Percentiles rank a stretch among this genome's conserved stretches.
phyloP scores from a whole-genome alignment of 345 rosid species.

The Mallotus nudiflorus region DNA sequence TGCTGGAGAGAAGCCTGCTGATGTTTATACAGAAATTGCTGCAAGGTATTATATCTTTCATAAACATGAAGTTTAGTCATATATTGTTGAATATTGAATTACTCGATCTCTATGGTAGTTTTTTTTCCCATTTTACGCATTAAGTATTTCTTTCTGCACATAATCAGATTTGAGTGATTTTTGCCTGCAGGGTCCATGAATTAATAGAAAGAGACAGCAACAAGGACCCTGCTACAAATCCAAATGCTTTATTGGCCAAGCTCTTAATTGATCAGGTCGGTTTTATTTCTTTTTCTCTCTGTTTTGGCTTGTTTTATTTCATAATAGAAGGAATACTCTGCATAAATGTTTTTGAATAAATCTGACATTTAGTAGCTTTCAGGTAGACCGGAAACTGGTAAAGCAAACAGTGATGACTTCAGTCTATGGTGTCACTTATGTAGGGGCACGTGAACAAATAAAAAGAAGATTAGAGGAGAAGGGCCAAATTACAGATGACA shows the following conservation, averaged over 20 bases:
- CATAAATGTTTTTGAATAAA: constrained; percentile 3
- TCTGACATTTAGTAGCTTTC: constrained; percentile 36
- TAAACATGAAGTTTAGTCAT: neutral
- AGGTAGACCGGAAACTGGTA: constrained; percentile 94
- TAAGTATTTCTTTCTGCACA: neutral
- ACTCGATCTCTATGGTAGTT: neutral
- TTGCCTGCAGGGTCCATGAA: constrained; percentile 71
- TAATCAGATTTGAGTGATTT: constrained; percentile 18
- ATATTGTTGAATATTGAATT: too few species aligned
- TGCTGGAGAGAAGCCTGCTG: constrained; percentile 81
- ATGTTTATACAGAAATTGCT: constrained; percentile 95
- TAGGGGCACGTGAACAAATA: constrained; percentile 98
- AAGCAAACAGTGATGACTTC: constrained; percentile 99
- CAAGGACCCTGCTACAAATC: constrained; percentile 71
- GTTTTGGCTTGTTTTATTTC: constrained; percentile 3
- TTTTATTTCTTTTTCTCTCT: constrained; percentile 18
- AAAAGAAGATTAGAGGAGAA: constrained; percentile 89
- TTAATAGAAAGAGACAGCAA: constrained; percentile 79
- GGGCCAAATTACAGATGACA: constrained; percentile 81
- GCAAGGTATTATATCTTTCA: constrained; percentile 52
- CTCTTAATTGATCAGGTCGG: constrained; percentile 75
- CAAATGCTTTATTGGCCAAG: constrained; percentile 76
- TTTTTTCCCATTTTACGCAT: neutral
- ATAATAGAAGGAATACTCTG: neutral
- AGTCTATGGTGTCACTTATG: constrained; percentile 96